Evolutionary conservation across 805 yeast species (phyloP), one percentile per base, ranked within the genome.

Genomic region (Groenewaldozyma salmanticensis): DNA sequence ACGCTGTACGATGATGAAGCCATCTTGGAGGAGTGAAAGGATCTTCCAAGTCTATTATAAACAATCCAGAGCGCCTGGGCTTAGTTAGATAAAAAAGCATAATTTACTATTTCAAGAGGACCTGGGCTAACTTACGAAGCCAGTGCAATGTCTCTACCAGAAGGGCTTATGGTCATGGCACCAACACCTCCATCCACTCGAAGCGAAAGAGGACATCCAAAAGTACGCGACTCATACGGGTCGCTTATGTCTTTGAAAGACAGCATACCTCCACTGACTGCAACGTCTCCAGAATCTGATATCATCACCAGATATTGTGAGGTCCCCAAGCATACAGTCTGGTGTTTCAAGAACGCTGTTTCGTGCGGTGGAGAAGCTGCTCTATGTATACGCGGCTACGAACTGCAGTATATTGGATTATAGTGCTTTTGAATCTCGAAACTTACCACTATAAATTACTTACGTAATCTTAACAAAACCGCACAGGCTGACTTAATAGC

Each of bases 1-100:
- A 92, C 0, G 94, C 78, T 0, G 96, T 90, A 27, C 78, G 70
- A 55, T 92, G 96, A 42, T 79, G 94, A 13, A 92, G 71, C 88
- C 94, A 86, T 44, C 98, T 67, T 0, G 98, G 98, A 1, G 94
- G 87, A 0, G 90, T 76, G 61, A 85, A 90, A 1, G 97, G 98
- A 58, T 92, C 96, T 54, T 90, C 95, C 33, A 92, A 62, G 61
- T 92, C 97, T n/a, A 90, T 79, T 31, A 92, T 77, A 58, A 79
- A 83, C 11, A 92, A 67, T 0, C 98, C 98, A 42, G 79, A 70
- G 21, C 84, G 70, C 5, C 54, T 52, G 27, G 21, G 3, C 3
- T 21, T 19, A 19, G 21, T 77, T 62, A 36, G 19, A 22, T 6
- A 19, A 5, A 27, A 33, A 33, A 42, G 38, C 35, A 31, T 27